Base-by-base conservation (phyloP, 2,329 filamentous ascomycete genomes). In the Sclerotinia spermophila region DNA sequence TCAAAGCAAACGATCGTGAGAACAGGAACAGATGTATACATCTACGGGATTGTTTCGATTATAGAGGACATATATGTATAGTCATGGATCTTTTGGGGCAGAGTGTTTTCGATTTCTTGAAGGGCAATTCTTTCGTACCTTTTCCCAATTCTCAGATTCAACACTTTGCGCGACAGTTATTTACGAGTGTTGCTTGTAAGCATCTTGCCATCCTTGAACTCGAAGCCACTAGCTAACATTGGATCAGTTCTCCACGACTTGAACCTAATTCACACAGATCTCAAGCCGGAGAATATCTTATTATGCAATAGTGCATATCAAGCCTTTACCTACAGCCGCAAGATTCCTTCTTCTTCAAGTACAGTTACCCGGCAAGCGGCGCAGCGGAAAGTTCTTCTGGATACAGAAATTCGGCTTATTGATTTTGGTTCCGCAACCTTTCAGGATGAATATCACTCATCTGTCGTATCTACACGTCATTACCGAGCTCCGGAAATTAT, bases 61-160 rank as follows among this genome's bases (percentile, higher is more conserved):
- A 93, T 83, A 89, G 94, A 62, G 96, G 96, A 71, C 96, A 99
- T 79, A 98, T 99, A 76, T 99, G 96, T 85, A 90, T 90, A 72
- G 88, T 90, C 69, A 90, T 89, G 87, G 88, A 90, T 74, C 82
- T 90, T 5, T 87, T 98, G 44, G 95, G 95, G 62, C 95, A 97
- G 79, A 98, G 95, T 77, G 95, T 99, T 67, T 99, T 99, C 80
- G 96, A 99, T 82, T 99, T 99, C 77, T 86, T 99, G 62, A 99
- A 99, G 83, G 90, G 91, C 78, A 98, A 98, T 79, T 87, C 89
- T 74, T 99, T 99, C 79, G 94, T 97, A 27, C 96, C 96, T 0
- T 99, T 99, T 78, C 96, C 96, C 19, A 98, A 96, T 84, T 97
- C 94, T 75, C 96, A 99, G 81, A 99, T 99, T 71, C 96, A 98